Evolutionary conservation across 371 early-diverging fungal genomes (phyloP).

Genomic region (Mortierella sp.): DNA sequence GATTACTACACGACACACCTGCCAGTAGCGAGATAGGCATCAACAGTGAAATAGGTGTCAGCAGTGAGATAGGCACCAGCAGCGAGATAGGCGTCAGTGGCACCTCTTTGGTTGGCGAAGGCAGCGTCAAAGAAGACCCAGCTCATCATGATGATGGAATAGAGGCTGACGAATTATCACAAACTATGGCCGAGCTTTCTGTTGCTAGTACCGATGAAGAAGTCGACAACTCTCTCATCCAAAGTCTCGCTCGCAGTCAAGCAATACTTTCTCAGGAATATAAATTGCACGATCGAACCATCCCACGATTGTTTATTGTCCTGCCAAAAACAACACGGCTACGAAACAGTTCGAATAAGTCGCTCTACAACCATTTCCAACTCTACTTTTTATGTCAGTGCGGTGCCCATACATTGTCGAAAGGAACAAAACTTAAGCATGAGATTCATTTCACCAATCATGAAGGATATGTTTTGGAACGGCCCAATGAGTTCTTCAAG

Average conservation of each 20-base stretch:
- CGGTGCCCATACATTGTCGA: slow-evolving; percentile 19
- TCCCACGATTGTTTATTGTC: slow-evolving; percentile 30
- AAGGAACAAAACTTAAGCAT: slow-evolving; percentile 1
- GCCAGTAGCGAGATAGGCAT: neutral
- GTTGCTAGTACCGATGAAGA: neutral
- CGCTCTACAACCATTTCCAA: slow-evolving; percentile 28
- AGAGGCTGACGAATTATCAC: neutral
- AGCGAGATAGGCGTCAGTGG: neutral
- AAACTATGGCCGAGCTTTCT: neutral
- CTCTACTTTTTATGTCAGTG: slow-evolving; percentile 41
- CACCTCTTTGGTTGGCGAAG: neutral
- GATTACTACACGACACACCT: neutral
- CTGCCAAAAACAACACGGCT: slow-evolving; percentile 5
- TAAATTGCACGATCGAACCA: slow-evolving; percentile 29
- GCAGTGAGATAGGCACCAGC: too few species aligned
- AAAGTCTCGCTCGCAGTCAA: neutral
- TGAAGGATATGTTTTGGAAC: slow-evolving; percentile 32
- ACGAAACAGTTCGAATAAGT: neutral
- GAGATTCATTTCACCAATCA: slow-evolving; percentile 41
- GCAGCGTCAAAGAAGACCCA: neutral
- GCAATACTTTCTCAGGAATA: slow-evolving; percentile 14
- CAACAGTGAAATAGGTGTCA: too few species aligned
- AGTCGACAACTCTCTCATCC: neutral
- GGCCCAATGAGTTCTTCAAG: slow-evolving; percentile 36
- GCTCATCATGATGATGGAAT: neutral